Percentiles rank a stretch among this genome's conserved stretches.
Conservation (phyloP, 768 basidiomycete genomes). For the Coprinopsis sp. region DNA sequence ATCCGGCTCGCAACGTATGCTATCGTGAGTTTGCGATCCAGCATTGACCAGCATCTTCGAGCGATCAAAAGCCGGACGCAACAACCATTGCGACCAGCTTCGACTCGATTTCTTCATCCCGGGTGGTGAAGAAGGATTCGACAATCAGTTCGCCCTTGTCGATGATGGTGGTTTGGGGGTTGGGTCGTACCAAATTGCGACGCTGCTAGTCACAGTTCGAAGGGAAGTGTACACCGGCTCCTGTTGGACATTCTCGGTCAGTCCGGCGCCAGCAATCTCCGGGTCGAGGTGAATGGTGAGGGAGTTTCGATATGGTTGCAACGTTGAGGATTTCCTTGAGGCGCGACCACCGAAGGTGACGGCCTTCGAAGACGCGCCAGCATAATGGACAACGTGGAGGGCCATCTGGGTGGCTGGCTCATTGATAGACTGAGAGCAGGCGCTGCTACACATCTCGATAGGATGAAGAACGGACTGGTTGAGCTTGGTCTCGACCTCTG, state of each 20-base stretch:
- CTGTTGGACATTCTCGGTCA: constrained; percentile 87
- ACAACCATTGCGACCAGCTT: constrained; percentile 97
- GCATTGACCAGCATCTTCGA: constrained; percentile 98
- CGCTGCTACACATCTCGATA: constrained; percentile 98
- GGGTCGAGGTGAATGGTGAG: constrained; percentile 86
- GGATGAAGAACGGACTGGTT: constrained; percentile 89
- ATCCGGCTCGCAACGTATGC: constrained; percentile 90
- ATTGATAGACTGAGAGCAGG: constrained; percentile 97
- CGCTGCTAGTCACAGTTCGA: constrained; percentile 88
- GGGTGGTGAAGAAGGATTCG: constrained; percentile 98
- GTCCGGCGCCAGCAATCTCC: constrained; percentile 54
- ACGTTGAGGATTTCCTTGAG: constrained; percentile 99
- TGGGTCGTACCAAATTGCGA: constrained; percentile 99
- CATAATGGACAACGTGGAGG: constrained; percentile 98
- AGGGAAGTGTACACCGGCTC: constrained; percentile 92
- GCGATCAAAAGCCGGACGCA: constrained; percentile 94
- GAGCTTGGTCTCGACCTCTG: constrained; percentile 95
- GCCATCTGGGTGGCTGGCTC: constrained; percentile 99
- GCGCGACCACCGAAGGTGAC: constrained; percentile 98
- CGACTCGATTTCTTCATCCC: constrained; percentile 90
- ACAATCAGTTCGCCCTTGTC: constrained; percentile 95
- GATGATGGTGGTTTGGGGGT: constrained; percentile 87
- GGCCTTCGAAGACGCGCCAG: constrained; percentile 99
- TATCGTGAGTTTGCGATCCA: constrained; percentile 95
- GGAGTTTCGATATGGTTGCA: constrained; percentile 93